A percentile compares a stretch with the other conserved stretches of the same genome.
These are phyloP conservation scores for Phyllosticta capitalensis DNA, from an alignment of 2,329 filamentous ascomycete genomes.

Conservation along the genomic window DNA sequence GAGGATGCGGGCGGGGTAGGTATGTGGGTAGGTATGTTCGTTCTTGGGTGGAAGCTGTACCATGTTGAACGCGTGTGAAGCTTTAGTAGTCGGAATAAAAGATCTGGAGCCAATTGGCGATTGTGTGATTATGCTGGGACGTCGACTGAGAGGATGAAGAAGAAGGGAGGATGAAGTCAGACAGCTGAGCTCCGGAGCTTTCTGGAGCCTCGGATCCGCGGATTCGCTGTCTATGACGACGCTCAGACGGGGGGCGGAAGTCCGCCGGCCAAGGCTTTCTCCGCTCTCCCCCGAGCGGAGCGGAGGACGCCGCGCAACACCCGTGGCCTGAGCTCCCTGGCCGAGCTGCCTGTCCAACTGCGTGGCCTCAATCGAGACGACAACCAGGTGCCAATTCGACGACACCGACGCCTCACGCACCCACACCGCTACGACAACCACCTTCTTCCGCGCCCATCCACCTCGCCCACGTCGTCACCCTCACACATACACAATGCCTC, in stretches of 20 bases:
- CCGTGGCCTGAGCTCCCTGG: slow-evolving; percentile 7
- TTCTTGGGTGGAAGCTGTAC: not conserved
- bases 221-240: not conserved
- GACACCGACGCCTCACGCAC: not conserved
- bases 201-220: not conserved
- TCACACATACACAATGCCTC: slow-evolving; percentile 9
- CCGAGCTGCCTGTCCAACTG: not conserved
- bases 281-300: not conserved
- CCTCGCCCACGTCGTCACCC: not conserved
- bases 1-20: not conserved
- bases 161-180: not conserved
- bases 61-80: not conserved
- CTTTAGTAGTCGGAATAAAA: not conserved
- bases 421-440: slow-evolving; percentile 3
- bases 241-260: not conserved
- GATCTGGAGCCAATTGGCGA: not conserved
- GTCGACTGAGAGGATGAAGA: not conserved
- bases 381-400: slow-evolving; percentile 8
- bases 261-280: not conserved
- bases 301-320: not conserved
- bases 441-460: slow-evolving; percentile 13
- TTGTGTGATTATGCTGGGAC: not conserved
- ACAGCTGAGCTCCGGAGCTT: not conserved
- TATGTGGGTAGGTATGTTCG: not conserved
- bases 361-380: not conserved